A percentile compares a stretch with the other conserved stretches of the same genome.
phyloP scores from a whole-genome alignment of 2,329 filamentous ascomycete species.

The Fusarium longipes region DNA sequence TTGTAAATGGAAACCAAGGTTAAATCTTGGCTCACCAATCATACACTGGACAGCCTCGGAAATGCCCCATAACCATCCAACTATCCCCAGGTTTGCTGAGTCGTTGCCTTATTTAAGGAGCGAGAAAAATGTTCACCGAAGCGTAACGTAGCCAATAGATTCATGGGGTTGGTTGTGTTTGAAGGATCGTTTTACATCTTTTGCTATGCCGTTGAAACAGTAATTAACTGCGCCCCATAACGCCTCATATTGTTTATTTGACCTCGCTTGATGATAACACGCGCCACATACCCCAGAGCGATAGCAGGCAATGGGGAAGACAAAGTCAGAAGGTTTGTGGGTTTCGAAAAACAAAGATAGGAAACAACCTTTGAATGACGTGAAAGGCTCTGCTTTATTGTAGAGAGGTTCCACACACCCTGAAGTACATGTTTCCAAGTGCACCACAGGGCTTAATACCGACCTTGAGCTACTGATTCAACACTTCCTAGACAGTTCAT shows the following conservation, averaged over 20 bases:
- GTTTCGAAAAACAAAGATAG: background rate
- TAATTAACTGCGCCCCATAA: background rate
- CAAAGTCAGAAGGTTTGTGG: accelerated
- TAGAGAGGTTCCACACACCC: accelerated
- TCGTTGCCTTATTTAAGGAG: no score
- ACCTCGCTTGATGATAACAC: background rate
- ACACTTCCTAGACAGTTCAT: background rate
- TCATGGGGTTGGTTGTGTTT: no score
- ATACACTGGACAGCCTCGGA: background rate
- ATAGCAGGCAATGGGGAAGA: background rate
- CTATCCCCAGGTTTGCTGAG: no score
- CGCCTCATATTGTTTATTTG: background rate
- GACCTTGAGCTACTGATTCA: background rate
- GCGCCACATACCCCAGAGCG: background rate
- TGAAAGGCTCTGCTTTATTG: no score
- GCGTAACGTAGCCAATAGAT: no score
- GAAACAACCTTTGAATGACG: background rate
- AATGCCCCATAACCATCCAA: background rate
- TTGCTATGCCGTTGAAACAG: background rate
- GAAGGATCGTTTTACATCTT: no score
- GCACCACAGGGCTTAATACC: no score
- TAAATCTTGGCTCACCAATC: background rate
- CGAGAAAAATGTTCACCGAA: no score
- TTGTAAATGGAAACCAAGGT: background rate
- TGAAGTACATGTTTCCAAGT: accelerated